Evolutionary conservation across 192 early-diverging fungal genomes (phyloP).

Genomic region (Dimargaris verticillata): DNA sequence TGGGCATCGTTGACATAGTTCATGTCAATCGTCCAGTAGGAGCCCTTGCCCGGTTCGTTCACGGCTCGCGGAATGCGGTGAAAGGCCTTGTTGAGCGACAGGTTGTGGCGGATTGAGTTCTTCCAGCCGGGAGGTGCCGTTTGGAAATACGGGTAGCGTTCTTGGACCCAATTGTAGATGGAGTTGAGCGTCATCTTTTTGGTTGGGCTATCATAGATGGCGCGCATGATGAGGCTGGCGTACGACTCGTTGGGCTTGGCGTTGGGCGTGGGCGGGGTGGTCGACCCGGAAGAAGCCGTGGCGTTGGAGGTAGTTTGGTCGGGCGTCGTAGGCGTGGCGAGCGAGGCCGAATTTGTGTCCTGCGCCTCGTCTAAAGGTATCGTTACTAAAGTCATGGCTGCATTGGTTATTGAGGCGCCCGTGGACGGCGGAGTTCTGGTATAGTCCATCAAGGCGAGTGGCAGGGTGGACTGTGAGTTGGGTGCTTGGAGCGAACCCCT

Average conservation of each 20-base stretch:
- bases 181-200: conserved; percentile 65
- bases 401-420: not conserved
- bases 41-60: conserved; percentile 75
- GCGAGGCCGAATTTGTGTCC: not conserved
- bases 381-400: not conserved
- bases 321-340: not conserved
- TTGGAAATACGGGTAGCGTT: conserved; percentile 62
- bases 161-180: conserved; percentile 67
- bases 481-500: not conserved
- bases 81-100: conserved; percentile 70
- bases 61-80: conserved; percentile 58
- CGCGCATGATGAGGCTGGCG: conserved; percentile 65
- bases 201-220: conserved; percentile 47
- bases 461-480: not conserved
- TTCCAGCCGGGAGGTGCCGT: conserved; percentile 59
- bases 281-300: not conserved
- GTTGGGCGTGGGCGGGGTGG: conserved; percentile 11
- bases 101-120: conserved; percentile 83
- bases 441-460: not conserved
- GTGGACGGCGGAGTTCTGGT: not conserved
- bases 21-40: conserved; percentile 65
- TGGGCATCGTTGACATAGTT: conserved; percentile 10
- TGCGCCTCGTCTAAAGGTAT: not conserved
- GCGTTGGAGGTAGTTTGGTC: not conserved
- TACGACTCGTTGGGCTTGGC: conserved; percentile 73